Percentiles rank a stretch among this genome's conserved stretches.
Conservation (phyloP, 495 filamentous ascomycete species). For the Jackrogersella multiformis region DNA sequence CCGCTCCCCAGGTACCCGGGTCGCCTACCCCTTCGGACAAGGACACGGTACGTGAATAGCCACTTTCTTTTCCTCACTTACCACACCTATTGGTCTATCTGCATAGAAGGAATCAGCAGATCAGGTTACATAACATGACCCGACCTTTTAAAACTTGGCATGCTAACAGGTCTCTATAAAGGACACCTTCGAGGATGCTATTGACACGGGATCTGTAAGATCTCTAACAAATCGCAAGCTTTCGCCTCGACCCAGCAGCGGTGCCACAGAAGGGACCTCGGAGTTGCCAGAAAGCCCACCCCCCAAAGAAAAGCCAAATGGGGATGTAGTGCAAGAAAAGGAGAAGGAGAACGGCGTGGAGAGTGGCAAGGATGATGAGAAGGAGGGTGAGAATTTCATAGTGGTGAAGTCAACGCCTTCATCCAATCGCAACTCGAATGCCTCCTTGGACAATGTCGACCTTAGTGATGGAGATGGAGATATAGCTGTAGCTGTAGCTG, state of each 20-base stretch:
- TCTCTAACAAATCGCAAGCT: conserved; percentile 61
- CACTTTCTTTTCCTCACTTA: conserved; percentile 17
- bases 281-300: conserved; percentile 38
- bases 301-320: conserved; percentile 41
- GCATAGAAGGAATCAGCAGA: conserved; percentile 1
- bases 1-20: conserved; percentile 37
- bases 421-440: conserved; percentile 70
- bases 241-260: conserved; percentile 47
- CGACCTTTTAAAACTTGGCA: background rate
- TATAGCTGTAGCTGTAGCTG: too few species aligned
- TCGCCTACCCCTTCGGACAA: conserved; percentile 49
- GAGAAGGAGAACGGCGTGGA: conserved; percentile 42
- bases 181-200: conserved; percentile 83
- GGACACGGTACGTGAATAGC: conserved; percentile 50
- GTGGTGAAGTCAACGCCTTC: conserved; percentile 62
- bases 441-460: conserved; percentile 75
- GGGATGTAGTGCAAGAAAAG: conserved; percentile 45
- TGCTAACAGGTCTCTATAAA: conserved; percentile 48
- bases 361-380: conserved; percentile 41
- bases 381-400: conserved; percentile 23
- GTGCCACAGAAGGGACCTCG: conserved; percentile 18
- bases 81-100: conserved; percentile 3
- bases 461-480: conserved; percentile 66
- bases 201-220: conserved; percentile 63
- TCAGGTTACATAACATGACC: background rate